phyloP scores from a whole-genome alignment of 2,329 filamentous ascomycete species.

The Fusarium brachygibbosum region DNA sequence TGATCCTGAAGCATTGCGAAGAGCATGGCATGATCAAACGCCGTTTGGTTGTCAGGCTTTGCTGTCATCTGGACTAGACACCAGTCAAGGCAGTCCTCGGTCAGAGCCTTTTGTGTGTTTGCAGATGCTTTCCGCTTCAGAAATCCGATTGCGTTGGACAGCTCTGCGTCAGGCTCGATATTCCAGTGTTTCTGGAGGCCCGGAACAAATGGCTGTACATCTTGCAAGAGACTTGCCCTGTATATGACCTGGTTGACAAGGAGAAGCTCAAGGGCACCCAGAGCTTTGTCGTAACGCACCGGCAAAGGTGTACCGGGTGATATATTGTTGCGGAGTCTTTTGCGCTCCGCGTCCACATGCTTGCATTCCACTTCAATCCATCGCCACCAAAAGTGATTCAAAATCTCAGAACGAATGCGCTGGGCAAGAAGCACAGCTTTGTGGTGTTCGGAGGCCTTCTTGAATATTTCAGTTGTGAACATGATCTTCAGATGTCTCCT shows the following conservation, averaged over 20 bases:
- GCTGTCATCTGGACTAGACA: not conserved
- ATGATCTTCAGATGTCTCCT: not conserved
- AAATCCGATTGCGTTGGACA: too few species aligned
- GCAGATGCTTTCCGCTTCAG: not conserved
- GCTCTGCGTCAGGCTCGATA: not conserved
- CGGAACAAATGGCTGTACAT: rapidly evolving
- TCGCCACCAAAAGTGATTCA: not conserved
- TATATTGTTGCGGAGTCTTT: not conserved
- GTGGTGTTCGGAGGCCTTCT: rapidly evolving
- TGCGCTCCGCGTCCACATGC: rapidly evolving
- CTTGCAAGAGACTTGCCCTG: rapidly evolving
- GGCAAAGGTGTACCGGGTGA: not conserved
- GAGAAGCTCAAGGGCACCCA: not conserved
- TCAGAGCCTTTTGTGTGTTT: not conserved
- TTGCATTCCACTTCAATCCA: not conserved
- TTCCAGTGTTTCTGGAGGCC: not conserved
- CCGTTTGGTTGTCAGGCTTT: not conserved
- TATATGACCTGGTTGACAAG: not conserved
- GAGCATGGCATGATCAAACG: not conserved
- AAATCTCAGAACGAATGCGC: not conserved
- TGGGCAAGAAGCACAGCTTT: not conserved
- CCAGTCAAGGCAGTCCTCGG: not conserved
- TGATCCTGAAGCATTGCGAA: not conserved
- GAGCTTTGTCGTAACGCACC: rapidly evolving
- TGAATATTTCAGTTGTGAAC: rapidly evolving